phyloP scores from a whole-genome alignment of 495 filamentous ascomycete genomes.

The Penicillium diatomitis region DNA sequence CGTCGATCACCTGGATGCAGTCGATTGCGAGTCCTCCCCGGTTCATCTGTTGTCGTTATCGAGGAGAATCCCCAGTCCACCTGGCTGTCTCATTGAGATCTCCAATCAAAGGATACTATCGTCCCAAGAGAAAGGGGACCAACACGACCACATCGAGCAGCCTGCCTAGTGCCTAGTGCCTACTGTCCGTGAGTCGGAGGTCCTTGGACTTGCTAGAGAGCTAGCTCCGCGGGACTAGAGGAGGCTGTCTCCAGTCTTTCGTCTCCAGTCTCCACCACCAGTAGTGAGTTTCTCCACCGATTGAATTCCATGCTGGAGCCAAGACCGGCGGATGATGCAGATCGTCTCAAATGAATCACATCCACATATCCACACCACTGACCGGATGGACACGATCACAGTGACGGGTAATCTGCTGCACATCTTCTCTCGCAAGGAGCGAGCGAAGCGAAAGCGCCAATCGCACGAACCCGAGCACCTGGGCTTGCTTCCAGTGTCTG shows the following conservation, averaged over 20 bases:
- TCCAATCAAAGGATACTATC: too few relatives aligned
- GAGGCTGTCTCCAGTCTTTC: too few relatives aligned
- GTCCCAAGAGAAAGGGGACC: too few relatives aligned
- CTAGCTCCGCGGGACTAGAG: background rate
- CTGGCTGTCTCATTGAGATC: too few relatives aligned
- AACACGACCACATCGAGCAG: too few relatives aligned
- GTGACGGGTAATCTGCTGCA: constrained; percentile 15
- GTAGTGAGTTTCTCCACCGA: constrained; percentile 6
- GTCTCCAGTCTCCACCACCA: constrained; percentile 11
- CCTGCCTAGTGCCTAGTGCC: too few relatives aligned
- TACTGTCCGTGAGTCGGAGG: too few relatives aligned
- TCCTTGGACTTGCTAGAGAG: constrained; percentile 1
- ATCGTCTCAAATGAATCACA: constrained; percentile 3
- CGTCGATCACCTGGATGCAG: too few relatives aligned
- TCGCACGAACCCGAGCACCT: constrained; percentile 4
- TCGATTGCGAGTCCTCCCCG: too few relatives aligned
- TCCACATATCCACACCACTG: constrained; percentile 8
- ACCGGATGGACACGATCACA: background rate
- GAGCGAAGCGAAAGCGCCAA: constrained; percentile 17
- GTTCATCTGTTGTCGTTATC: background rate
- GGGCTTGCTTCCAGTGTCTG: constrained; percentile 5
- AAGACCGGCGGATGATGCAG: background rate
- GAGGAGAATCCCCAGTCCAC: constrained; percentile 1
- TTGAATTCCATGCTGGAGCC: background rate
- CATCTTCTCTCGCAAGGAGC: constrained; percentile 21